phyloP scores from a whole-genome alignment of 2,329 filamentous ascomycete genomes.

The Lasiodiplodia theobromae region DNA sequence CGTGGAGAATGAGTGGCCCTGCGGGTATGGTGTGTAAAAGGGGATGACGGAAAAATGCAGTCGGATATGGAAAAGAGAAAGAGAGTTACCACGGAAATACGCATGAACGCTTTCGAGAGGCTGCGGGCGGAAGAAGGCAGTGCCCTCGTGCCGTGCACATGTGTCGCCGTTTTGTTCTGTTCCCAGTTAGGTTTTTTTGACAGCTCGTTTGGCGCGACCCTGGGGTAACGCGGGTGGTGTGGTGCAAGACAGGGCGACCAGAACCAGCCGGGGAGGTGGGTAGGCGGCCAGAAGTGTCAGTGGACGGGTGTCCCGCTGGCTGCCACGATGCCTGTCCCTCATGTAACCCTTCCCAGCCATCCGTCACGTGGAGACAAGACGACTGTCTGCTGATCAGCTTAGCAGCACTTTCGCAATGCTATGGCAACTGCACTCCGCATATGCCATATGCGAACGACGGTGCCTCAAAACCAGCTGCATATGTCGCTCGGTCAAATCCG shows the following conservation, averaged over 20 bases:
- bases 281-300: background rate
- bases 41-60: background rate
- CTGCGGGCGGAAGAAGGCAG: background rate
- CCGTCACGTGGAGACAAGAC: background rate
- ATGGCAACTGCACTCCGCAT: background rate
- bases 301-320: slow-evolving; percentile 15
- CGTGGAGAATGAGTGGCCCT: background rate
- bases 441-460: background rate
- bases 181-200: background rate
- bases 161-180: background rate
- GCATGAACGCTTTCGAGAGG: slow-evolving; percentile 1
- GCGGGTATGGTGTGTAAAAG: background rate
- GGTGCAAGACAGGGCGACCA: background rate
- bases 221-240: background rate
- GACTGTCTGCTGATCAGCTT: slow-evolving; percentile 7
- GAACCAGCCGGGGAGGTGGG: background rate
- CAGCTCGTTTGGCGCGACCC: background rate
- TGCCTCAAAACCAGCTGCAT: background rate
- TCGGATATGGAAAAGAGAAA: background rate
- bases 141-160: background rate
- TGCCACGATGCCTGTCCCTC: slow-evolving; percentile 1
- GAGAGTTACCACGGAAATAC: background rate
- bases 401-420: background rate
- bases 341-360: background rate
- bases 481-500: background rate